Percentiles rank a stretch among this genome's conserved stretches.
These are phyloP conservation scores for Larix kaempferi DNA, from an alignment of 75 land plant species.

Conservation along the genomic window DNA sequence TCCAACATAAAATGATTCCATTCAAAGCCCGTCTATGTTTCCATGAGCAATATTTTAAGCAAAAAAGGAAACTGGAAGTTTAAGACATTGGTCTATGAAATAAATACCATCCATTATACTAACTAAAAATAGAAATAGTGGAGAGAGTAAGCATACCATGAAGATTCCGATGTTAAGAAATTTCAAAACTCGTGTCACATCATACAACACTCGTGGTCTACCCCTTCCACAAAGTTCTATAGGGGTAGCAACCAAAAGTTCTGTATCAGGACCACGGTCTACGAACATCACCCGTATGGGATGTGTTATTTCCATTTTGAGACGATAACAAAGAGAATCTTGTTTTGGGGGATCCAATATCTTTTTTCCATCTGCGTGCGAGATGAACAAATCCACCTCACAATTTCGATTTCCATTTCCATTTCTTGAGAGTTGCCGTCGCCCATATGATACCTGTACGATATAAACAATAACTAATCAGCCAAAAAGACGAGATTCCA, in stretches of 20 bases:
- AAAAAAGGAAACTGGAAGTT: neutral
- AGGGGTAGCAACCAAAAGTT: slow-evolving; percentile 83
- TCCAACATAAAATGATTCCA: no score
- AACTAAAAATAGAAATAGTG: no score
- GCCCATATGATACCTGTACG: slow-evolving; percentile 71
- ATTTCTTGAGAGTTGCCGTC: slow-evolving; percentile 49
- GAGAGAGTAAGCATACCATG: slow-evolving; percentile 33
- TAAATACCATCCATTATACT: no score
- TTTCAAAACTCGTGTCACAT: slow-evolving; percentile 75
- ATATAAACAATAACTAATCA: slow-evolving; percentile 6
- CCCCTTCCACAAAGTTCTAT: slow-evolving; percentile 77
- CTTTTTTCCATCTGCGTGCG: slow-evolving; percentile 66
- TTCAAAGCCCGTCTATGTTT: no score
- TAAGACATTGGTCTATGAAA: neutral
- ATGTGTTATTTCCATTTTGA: slow-evolving; percentile 65
- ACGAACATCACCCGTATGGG: slow-evolving; percentile 66
- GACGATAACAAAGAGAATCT: slow-evolving; percentile 33
- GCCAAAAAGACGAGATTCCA: neutral
- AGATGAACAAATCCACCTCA: slow-evolving; percentile 70
- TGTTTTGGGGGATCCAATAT: slow-evolving; percentile 61
- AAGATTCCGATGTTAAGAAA: slow-evolving; percentile 57
- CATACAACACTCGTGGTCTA: slow-evolving; percentile 77
- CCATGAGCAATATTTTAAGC: no score
- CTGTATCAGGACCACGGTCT: slow-evolving; percentile 79
- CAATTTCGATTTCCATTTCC: slow-evolving; percentile 66